Percentiles rank a stretch among this genome's conserved stretches.
phyloP scores from a whole-genome alignment of 345 rosid genomes.

The Bruguiera parviflora region DNA sequence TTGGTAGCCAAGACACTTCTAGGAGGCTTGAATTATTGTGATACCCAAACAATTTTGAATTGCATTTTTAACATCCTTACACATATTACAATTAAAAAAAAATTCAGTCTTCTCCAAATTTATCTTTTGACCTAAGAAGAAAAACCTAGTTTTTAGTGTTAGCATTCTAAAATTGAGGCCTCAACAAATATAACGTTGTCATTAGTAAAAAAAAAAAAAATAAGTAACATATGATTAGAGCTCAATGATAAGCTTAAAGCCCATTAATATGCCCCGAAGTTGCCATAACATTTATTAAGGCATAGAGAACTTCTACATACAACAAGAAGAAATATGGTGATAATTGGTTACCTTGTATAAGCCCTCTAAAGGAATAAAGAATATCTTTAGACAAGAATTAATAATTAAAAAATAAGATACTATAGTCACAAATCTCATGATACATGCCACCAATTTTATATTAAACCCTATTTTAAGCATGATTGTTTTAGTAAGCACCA shows the following conservation, averaged over 20 bases:
- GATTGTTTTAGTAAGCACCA: no score
- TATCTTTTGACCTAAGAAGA: background rate
- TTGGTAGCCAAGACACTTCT: background rate
- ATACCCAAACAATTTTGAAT: background rate
- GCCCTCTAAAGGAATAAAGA: no score
- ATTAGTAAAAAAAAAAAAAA: background rate
- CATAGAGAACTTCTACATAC: no score
- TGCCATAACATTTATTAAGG: no score
- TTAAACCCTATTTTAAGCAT: no score
- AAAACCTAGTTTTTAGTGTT: background rate
- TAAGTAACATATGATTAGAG: background rate
- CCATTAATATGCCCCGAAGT: background rate
- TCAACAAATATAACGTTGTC: background rate
- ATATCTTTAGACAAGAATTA: no score
- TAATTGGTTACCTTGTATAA: no score
- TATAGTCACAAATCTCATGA: no score
- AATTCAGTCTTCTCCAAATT: background rate
- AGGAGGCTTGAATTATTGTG: rapidly evolving
- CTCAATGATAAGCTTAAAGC: background rate
- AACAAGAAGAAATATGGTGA: no score
- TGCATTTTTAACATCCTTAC: background rate
- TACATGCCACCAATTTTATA: no score
- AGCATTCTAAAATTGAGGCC: background rate
- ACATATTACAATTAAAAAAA: background rate
- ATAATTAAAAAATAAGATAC: no score